Evolutionary conservation across 306 rosid genomes (phyloP), one percentile per base, ranked within the genome.

Genomic region (Styphnolobium japonicum): DNA sequence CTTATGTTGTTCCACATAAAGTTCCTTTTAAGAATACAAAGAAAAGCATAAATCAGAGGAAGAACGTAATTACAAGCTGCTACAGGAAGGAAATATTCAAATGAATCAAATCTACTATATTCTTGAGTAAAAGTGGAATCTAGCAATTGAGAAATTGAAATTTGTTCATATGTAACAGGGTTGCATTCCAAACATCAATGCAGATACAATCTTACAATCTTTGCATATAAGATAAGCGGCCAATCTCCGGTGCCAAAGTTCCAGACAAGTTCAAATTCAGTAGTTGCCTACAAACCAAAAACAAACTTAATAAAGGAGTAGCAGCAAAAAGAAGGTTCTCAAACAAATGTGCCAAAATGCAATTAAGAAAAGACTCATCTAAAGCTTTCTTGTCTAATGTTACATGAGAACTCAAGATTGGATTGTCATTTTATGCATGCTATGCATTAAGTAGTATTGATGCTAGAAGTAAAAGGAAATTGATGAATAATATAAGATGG

Each of bases 1-100:
- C 51, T 87, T 65, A 96, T 80, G 0, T 87, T 0, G 84, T 93
- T 96, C 98, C 98, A 96, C 99, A 91, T 93, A 63, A 96, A 93
- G 78, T 89, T 91, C 96, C 99, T 96, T 81, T 48, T 49, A 77
- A 71, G 75, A 77, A 58, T 21, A 66, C 23, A 72, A 51, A 64
- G 52, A 77, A 73, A 56, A 62, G 33, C 53, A 64, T 62, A 67
- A 21, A 58, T 86, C 74, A 88, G 78, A 75, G 4, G 68, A 57
- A 61, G 51, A 78, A 69, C 14, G 22, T 62, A 66, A 81, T 21
- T 55, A 62, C 49, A 61, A 42, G 18, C 75, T 75, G 22, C 21
- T 75, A 75, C 36, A 73, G 8, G 37, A 15, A 34, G 34, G 60
- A 70, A 76, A 76, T 27, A 29, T 51, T 70, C 31, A 78, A 19